Percentiles rank a stretch among this genome's conserved stretches.
Conservation (phyloP, 225 moss, liverwort and hornwort genomes). For the Ulota crispa region DNA sequence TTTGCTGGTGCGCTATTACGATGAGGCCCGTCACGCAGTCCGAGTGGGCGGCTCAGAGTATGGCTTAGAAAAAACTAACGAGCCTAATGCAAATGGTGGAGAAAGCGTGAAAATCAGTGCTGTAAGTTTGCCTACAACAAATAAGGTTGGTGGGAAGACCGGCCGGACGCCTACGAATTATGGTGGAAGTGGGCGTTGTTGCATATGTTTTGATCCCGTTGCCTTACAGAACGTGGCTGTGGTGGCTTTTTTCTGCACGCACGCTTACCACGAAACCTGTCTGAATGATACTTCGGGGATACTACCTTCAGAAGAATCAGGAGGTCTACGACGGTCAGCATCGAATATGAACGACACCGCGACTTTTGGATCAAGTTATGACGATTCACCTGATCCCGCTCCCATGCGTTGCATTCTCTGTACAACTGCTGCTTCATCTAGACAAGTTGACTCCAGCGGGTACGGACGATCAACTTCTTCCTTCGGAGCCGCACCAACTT, state of each 20-base stretch:
- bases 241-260: constrained; percentile 95
- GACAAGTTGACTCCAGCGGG: constrained; percentile 40
- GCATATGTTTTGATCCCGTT: constrained; percentile 93
- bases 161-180: constrained; percentile 68
- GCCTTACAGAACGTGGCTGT: constrained; percentile 91
- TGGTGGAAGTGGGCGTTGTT: constrained; percentile 91
- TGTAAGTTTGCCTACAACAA: constrained; percentile 37
- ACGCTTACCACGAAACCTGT: constrained; percentile 98
- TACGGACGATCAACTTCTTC: constrained; percentile 38
- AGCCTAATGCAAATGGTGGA: constrained; percentile 45
- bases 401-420: constrained; percentile 94
- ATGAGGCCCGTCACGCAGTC: constrained; percentile 95
- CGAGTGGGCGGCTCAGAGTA: constrained; percentile 81
- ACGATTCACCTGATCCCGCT: constrained; percentile 52
- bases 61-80: constrained; percentile 27
- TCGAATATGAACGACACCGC: constrained; percentile 33
- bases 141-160: constrained; percentile 61
- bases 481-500: constrained; percentile 43
- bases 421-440: constrained; percentile 81
- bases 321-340: constrained; percentile 41
- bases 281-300: constrained; percentile 79
- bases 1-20: constrained; percentile 91
- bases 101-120: constrained; percentile 30
- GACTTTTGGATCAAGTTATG: constrained; percentile 41
- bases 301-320: constrained; percentile 46